Percentiles rank a stretch among this genome's conserved stretches.
Evolutionary conservation across 2,329 filamentous ascomycete species (phyloP).

Genomic region (Thelonectria blattea): DNA sequence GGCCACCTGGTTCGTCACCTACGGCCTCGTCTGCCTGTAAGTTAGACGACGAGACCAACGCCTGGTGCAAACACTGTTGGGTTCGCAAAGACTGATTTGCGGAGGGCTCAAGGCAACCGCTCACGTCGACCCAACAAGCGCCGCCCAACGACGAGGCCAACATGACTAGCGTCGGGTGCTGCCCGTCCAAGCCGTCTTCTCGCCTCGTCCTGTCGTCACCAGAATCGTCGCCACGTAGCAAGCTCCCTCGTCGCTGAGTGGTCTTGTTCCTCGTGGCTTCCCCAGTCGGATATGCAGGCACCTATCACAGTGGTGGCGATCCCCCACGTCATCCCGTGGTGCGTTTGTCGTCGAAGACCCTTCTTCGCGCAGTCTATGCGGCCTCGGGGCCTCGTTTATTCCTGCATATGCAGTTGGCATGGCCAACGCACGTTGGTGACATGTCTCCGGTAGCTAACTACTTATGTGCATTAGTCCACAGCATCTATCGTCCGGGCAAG

Average conservation of each 20-base stretch:
- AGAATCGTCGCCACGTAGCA: conserved; percentile 18
- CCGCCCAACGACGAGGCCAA: neutral
- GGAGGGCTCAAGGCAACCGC: conserved; percentile 3
- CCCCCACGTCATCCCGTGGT: neutral
- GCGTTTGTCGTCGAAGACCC: neutral
- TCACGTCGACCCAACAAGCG: neutral
- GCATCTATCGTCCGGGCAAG: neutral
- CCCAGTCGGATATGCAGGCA: neutral
- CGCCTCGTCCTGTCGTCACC: neutral
- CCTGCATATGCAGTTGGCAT: neutral
- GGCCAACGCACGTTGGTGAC: neutral
- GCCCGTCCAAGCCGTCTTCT: neutral
- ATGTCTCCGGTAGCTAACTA: neutral
- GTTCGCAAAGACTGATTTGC: conserved; percentile 8
- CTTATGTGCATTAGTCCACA: neutral
- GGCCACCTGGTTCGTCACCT: conserved; percentile 13
- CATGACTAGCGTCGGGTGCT: conserved; percentile 7
- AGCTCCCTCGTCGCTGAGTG: neutral
- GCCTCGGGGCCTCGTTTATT: neutral
- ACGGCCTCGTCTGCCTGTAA: conserved; percentile 28
- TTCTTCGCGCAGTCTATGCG: neutral
- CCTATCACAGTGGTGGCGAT: conserved; percentile 1
- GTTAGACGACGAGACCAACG: conserved; percentile 12
- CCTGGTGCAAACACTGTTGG: conserved; percentile 5
- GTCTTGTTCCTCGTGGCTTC: neutral